Percentiles rank a stretch among this genome's conserved stretches.
These are phyloP conservation scores for Sphagnurus paluster DNA, from an alignment of 1,284 basidiomycete species.

Conservation along the genomic window DNA sequence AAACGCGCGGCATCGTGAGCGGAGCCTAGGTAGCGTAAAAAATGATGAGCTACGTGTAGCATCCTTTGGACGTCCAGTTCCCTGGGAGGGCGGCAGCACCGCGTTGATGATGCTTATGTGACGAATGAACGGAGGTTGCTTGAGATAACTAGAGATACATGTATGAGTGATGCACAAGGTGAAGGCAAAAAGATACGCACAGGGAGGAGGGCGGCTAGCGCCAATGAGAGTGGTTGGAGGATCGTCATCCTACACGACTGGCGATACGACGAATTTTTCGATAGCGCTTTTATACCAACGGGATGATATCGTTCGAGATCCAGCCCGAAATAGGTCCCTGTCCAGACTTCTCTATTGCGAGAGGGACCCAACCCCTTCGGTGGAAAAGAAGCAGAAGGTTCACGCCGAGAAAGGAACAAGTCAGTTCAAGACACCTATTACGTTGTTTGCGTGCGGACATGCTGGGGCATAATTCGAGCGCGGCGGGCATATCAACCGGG, in stretches of 20 bases:
- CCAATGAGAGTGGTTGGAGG: conserved; percentile 29
- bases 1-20: not conserved
- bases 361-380: conserved; percentile 13
- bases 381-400: conserved; percentile 9
- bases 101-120: conserved; percentile 25
- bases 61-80: conserved; percentile 61
- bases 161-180: conserved; percentile 5
- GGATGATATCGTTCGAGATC: conserved; percentile 17
- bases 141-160: conserved; percentile 24
- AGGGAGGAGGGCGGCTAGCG: conserved; percentile 34
- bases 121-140: conserved; percentile 26
- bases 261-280: conserved; percentile 4
- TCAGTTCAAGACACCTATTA: conserved; percentile 21
- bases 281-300: conserved; percentile 20
- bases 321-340: conserved; percentile 15
- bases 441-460: conserved; percentile 12
- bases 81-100: conserved; percentile 46
- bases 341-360: conserved; percentile 13
- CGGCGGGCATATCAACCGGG: conserved; percentile 3
- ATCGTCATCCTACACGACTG: conserved; percentile 26
- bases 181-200: conserved; percentile 25
- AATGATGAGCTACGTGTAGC: conserved; percentile 53
- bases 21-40: conserved; percentile 5
- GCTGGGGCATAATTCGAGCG: not conserved
- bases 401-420: conserved; percentile 21